phyloP scores from a whole-genome alignment of 2,329 filamentous ascomycete genomes.

The Thermomyces lanuginosus region DNA sequence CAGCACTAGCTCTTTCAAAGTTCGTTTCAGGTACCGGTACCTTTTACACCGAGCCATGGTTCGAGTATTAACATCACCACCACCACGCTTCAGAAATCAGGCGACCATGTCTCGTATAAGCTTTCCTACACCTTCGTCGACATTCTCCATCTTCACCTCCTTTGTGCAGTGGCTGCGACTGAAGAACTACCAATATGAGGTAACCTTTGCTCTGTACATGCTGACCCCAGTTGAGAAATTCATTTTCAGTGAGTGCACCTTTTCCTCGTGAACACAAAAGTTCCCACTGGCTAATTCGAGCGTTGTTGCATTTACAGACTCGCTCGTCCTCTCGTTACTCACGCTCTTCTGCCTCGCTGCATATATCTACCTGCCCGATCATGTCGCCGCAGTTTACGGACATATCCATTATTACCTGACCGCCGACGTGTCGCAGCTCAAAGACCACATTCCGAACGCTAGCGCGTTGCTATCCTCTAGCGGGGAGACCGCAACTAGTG shows the following conservation, averaged over 20 bases:
- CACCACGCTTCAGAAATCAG: no score
- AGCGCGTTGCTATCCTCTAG: slow-evolving; percentile 18
- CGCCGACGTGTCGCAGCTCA: slow-evolving; percentile 44
- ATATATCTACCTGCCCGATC: slow-evolving; percentile 84
- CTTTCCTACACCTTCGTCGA: slow-evolving; percentile 8
- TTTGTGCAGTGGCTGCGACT: slow-evolving; percentile 74
- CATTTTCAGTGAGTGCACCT: slow-evolving; percentile 63
- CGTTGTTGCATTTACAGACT: slow-evolving; percentile 41
- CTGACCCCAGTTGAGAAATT: slow-evolving; percentile 91
- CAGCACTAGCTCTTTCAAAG: no score
- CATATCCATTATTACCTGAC: slow-evolving; percentile 91
- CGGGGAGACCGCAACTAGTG: slow-evolving; percentile 11
- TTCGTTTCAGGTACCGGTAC: no score
- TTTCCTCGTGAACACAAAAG: neutral
- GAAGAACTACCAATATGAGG: slow-evolving; percentile 97
- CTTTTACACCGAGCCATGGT: no score
- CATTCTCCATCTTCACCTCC: slow-evolving; percentile 29
- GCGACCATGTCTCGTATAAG: slow-evolving; percentile 1
- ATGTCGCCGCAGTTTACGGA: slow-evolving; percentile 64
- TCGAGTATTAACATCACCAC: no score
- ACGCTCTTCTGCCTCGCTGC: slow-evolving; percentile 73
- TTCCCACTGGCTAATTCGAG: neutral
- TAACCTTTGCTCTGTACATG: slow-evolving; percentile 95
- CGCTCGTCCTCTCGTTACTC: slow-evolving; percentile 76
- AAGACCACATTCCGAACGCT: slow-evolving; percentile 16